A percentile compares a stretch with the other conserved stretches of the same genome.
These are phyloP conservation scores for Penicillium sp. DNA, from an alignment of 2,329 filamentous ascomycete species.

Conservation along the genomic window DNA sequence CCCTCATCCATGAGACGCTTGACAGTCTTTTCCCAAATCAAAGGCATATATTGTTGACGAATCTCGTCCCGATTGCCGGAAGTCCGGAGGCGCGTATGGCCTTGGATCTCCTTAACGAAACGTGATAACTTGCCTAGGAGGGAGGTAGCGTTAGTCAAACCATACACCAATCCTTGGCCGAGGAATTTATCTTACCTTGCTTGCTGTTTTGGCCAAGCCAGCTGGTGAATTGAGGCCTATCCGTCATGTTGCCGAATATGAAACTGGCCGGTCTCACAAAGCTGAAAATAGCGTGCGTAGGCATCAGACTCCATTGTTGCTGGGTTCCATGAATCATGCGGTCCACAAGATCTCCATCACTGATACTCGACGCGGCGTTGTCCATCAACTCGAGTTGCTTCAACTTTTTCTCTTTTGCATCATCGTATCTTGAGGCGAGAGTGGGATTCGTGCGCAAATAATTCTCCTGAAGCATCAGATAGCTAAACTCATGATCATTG, in stretches of 20 bases:
- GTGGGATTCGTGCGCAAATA: slow-evolving; percentile 84
- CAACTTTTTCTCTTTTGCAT: slow-evolving; percentile 71
- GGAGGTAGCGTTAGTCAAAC: slow-evolving; percentile 5
- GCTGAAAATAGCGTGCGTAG: slow-evolving; percentile 91
- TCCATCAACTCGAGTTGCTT: slow-evolving; percentile 87
- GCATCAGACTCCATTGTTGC: slow-evolving; percentile 98
- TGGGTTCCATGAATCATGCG: slow-evolving; percentile 98
- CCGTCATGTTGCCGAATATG: slow-evolving; percentile 74
- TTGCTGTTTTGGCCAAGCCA: slow-evolving; percentile 98
- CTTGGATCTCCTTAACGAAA: slow-evolving; percentile 89
- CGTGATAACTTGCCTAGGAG: slow-evolving; percentile 66
- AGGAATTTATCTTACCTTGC: slow-evolving; percentile 58
- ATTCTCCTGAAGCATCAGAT: slow-evolving; percentile 97
- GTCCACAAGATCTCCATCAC: slow-evolving; percentile 93
- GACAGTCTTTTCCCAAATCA: slow-evolving; percentile 81
- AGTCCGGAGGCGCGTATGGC: slow-evolving; percentile 89
- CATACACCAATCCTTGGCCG: neutral
- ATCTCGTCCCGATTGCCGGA: slow-evolving; percentile 93
- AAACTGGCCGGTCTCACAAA: slow-evolving; percentile 91
- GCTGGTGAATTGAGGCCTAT: slow-evolving; percentile 74
- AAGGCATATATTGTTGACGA: slow-evolving; percentile 88
- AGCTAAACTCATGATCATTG: slow-evolving; percentile 98
- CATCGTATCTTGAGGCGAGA: slow-evolving; percentile 63
- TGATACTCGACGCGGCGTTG: slow-evolving; percentile 91
- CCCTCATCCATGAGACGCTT: slow-evolving; percentile 75